phyloP scores from a whole-genome alignment of 2,329 filamentous ascomycete genomes.

The Neofusicoccum sp. region DNA sequence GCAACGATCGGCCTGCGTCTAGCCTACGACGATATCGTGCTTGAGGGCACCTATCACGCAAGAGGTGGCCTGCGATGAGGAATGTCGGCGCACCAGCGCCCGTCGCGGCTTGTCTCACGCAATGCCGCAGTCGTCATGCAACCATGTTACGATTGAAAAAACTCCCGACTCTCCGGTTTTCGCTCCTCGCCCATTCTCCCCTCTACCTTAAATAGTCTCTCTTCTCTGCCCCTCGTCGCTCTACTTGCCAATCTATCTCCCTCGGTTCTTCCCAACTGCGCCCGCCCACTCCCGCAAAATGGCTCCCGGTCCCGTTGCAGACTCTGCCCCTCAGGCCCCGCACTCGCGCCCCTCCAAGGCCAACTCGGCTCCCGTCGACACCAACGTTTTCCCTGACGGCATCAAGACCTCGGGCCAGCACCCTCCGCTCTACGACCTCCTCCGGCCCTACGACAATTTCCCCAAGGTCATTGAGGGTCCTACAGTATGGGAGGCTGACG shows the following conservation, averaged over 20 bases:
- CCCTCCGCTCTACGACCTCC: conserved; percentile 61
- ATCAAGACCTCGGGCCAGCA: conserved; percentile 71
- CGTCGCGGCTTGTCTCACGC: not conserved
- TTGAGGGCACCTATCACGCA: conserved; percentile 15
- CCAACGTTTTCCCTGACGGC: conserved; percentile 61
- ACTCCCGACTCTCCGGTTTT: conserved; percentile 1
- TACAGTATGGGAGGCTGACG: conserved; percentile 69
- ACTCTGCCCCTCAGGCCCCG: conserved; percentile 12
- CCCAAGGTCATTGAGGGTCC: conserved; percentile 68
- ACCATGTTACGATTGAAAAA: not conserved
- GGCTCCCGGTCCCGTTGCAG: conserved; percentile 15
- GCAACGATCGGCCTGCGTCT: conserved; percentile 10
- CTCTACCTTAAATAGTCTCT: not conserved
- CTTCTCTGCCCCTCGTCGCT: not conserved
- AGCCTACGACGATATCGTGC: conserved; percentile 17
- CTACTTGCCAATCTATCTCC: not conserved
- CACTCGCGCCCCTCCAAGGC: conserved; percentile 15
- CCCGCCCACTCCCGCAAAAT: conserved; percentile 5
- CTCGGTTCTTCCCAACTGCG: not conserved
- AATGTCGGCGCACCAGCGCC: not conserved
- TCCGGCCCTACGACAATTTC: conserved; percentile 68
- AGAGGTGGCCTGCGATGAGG: conserved; percentile 14
- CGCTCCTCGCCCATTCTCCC: not conserved
- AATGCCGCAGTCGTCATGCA: conserved; percentile 11
- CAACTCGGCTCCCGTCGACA: conserved; percentile 17